Conservation (phyloP, 2,329 filamentous ascomycete species). For the Pseudogymnoascus sp. region DNA sequence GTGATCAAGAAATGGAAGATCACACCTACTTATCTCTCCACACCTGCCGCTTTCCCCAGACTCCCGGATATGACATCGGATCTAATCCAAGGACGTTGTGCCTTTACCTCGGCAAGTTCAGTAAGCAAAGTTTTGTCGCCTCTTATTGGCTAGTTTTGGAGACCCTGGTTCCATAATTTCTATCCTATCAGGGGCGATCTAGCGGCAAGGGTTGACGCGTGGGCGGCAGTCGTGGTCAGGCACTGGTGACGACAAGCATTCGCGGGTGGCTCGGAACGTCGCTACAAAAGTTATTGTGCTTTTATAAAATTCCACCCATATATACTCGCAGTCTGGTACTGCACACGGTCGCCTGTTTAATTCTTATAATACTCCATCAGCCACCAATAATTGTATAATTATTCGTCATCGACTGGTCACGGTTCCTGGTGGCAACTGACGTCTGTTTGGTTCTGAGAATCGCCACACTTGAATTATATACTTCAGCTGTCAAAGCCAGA, state of each 20-base stretch:
- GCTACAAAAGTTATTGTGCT: neutral
- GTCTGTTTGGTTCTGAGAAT: neutral
- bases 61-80: conserved; percentile 7
- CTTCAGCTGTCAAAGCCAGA: neutral
- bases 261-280: neutral
- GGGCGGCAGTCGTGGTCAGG: neutral
- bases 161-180: neutral
- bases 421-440: neutral
- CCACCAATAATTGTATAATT: neutral
- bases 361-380: neutral
- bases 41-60: neutral
- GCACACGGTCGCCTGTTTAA: neutral
- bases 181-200: neutral
- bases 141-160: neutral
- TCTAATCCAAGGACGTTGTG: neutral
- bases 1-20: neutral
- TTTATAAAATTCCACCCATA: neutral
- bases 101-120: conserved; percentile 1
- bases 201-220: neutral
- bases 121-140: neutral
- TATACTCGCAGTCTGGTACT: neutral
- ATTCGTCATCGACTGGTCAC: neutral
- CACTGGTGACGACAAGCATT: neutral
- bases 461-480: neutral
- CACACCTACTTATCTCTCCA: conserved; percentile 1